A percentile compares a stretch with the other conserved stretches of the same genome.
phyloP scores from a whole-genome alignment of 306 rosid genomes.

The Alnus rubra region DNA sequence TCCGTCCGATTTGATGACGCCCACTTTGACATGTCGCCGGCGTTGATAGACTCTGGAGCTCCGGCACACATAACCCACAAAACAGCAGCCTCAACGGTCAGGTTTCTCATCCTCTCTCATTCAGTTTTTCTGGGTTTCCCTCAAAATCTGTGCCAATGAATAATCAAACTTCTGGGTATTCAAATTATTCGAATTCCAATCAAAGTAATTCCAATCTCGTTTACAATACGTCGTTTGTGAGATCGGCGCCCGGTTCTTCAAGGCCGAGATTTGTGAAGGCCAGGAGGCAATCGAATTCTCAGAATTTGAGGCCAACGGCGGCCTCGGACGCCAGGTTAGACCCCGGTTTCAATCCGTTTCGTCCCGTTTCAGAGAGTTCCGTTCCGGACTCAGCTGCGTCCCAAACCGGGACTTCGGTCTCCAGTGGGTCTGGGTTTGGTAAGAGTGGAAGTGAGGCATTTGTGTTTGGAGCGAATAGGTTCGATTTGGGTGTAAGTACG shows the following conservation, averaged over 20 bases:
- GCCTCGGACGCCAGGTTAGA: slow-evolving; percentile 25
- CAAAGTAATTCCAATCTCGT: slow-evolving; percentile 32
- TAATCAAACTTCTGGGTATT: slow-evolving; percentile 45
- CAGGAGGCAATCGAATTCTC: slow-evolving; percentile 54
- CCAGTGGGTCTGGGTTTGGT: slow-evolving; percentile 27
- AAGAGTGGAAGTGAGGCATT: slow-evolving; percentile 37
- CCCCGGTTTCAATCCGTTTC: slow-evolving; percentile 55
- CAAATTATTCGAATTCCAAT: slow-evolving; percentile 41
- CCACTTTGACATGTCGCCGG: slow-evolving; percentile 45
- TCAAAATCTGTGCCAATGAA: slow-evolving; percentile 49
- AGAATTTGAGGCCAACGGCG: slow-evolving; percentile 33
- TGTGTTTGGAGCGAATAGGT: slow-evolving; percentile 36
- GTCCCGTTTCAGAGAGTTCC: slow-evolving; percentile 26
- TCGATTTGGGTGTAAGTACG: slow-evolving; percentile 18
- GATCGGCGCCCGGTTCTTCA: slow-evolving; percentile 48
- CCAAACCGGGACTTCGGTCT: slow-evolving; percentile 22
- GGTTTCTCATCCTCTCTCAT: slow-evolving; percentile 28
- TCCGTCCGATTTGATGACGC: slow-evolving; percentile 44
- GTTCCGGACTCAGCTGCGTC: slow-evolving; percentile 19
- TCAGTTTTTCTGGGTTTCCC: slow-evolving; percentile 28
- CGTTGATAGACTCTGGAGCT: slow-evolving; percentile 37
- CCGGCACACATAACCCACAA: slow-evolving; percentile 22
- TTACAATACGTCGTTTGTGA: slow-evolving; percentile 44
- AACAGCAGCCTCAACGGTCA: slow-evolving; percentile 26
- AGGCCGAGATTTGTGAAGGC: slow-evolving; percentile 68